Base-by-base conservation (phyloP, 306 rosid species). In the Echinosophora koreensis region DNA sequence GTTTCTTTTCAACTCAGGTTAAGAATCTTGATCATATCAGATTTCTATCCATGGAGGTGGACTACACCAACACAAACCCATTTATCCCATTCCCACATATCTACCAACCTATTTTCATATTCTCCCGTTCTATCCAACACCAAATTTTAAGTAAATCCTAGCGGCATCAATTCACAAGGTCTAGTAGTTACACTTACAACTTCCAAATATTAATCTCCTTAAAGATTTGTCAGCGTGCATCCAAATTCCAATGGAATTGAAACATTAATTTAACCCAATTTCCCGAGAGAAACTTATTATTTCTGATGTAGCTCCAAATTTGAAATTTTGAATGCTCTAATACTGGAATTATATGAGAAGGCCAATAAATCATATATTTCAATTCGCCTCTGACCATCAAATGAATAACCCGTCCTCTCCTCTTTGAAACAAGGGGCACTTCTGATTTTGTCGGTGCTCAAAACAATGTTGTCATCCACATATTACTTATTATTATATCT, bases 241-340 rank as follows among this genome's bases (percentile, higher is more conserved):
- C 65, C 44, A 39, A 39, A 39, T 0, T 39, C 44, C 62, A 47
- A 73, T 5, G 44, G 17, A 57, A 47, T 65, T 5, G 44, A 13
- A 57, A 66, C 6, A 46, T 14, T 41, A 46, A 34, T 4, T 5
- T 55, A n/a, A 44, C 54, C 34, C 11, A 15, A 34, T 15, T 44
- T 66, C 32, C 41, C 32, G 17, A 32, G 5, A 42, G 8, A 54
- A 67, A 28, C 4, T 68, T 47, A 63, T 15, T 8, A 52, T 50
- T 46, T 76, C 74, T 62, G 50, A 10, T 11, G 16, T 46, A 46
- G 38, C 70, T 46, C 51, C 30, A 56, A 38, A 62, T 13, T 75
- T 66, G 15, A 71, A 56, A 38, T 52, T 13, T 75, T 66, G 15
- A 71, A 35, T 42, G 77, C 57, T 50, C 15, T 5, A 52, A 27